A percentile compares a stretch with the other conserved stretches of the same genome.
Evolutionary conservation across 1,139 yeast genomes (phyloP).

Genomic region (Meyerozyma athensensis): DNA sequence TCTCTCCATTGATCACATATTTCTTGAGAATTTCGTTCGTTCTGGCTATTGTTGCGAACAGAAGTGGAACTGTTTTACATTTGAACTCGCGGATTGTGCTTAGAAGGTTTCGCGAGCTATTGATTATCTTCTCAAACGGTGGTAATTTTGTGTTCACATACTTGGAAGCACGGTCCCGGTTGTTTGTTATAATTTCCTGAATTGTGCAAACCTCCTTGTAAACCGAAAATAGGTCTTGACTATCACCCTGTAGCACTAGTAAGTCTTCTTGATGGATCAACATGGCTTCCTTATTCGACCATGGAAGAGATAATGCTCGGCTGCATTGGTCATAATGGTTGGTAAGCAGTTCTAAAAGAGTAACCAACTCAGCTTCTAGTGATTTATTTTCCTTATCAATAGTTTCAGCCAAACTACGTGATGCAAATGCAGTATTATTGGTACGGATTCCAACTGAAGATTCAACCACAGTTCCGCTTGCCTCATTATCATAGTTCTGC

Average conservation of each 20-base stretch:
- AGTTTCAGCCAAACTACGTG: conserved; percentile 4
- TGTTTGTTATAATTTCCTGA: background rate
- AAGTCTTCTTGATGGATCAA: conserved; percentile 19
- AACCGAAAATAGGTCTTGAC: conserved; percentile 30
- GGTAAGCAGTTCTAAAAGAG: conserved; percentile 65
- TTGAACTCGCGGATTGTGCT: background rate
- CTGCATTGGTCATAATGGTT: conserved; percentile 78
- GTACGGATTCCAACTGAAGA: background rate
- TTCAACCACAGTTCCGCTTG: background rate
- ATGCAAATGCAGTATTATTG: background rate
- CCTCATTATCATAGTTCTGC: background rate
- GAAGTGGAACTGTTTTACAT: background rate
- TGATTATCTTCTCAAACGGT: background rate
- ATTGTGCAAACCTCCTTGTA: conserved; percentile 18
- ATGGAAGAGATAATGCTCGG: conserved; percentile 27
- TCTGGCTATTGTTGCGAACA: background rate
- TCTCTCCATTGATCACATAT: background rate
- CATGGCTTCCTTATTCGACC: conserved; percentile 17
- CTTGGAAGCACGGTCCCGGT: background rate
- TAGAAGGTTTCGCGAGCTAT: background rate
- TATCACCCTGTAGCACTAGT: conserved; percentile 31
- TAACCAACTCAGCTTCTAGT: conserved; percentile 68
- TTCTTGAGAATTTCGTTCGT: background rate
- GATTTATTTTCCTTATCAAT: conserved; percentile 35
- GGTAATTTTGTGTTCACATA: background rate